phyloP scores from a whole-genome alignment of 2,329 filamentous ascomycete genomes.

The Neopestalotiopsis clavispora region DNA sequence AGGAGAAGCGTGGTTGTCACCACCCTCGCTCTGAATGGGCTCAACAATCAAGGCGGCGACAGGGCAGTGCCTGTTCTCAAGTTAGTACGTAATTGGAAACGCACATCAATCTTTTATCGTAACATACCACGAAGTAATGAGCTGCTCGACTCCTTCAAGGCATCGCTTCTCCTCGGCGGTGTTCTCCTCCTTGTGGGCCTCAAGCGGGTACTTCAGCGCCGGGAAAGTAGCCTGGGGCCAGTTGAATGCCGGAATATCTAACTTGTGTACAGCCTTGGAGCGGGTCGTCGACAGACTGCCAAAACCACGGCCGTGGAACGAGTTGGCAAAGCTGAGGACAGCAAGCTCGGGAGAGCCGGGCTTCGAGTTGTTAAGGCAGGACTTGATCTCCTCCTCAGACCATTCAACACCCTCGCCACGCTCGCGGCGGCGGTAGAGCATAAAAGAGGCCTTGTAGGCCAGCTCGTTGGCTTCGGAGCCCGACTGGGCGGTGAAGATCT shows the following conservation, averaged over 20 bases:
- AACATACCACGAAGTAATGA: constrained; percentile 56
- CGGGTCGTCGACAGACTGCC: constrained; percentile 86
- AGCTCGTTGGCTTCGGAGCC: constrained; percentile 94
- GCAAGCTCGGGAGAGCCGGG: constrained; percentile 82
- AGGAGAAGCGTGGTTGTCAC: constrained; percentile 90
- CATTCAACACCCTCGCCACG: constrained; percentile 83
- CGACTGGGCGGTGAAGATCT: constrained; percentile 88
- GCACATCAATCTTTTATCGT: not conserved
- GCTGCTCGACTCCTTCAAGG: constrained; percentile 79
- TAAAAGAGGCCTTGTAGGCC: constrained; percentile 94
- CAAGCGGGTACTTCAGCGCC: constrained; percentile 81
- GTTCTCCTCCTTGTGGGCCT: constrained; percentile 79
- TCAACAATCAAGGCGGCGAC: constrained; percentile 84
- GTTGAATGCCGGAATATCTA: constrained; percentile 93
- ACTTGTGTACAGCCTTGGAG: constrained; percentile 92
- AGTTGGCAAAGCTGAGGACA: constrained; percentile 86
- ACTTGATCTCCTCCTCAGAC: constrained; percentile 74
- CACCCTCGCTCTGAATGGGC: constrained; percentile 91
- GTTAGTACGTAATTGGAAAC: not conserved
- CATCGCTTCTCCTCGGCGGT: constrained; percentile 78
- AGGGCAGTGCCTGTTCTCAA: constrained; percentile 72
- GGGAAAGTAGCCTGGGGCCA: constrained; percentile 94
- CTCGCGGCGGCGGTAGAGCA: constrained; percentile 82
- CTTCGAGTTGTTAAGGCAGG: constrained; percentile 78
- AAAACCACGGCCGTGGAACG: constrained; percentile 90